phyloP scores from a whole-genome alignment of 768 basidiomycete species.

The Tylopilus sp. region DNA sequence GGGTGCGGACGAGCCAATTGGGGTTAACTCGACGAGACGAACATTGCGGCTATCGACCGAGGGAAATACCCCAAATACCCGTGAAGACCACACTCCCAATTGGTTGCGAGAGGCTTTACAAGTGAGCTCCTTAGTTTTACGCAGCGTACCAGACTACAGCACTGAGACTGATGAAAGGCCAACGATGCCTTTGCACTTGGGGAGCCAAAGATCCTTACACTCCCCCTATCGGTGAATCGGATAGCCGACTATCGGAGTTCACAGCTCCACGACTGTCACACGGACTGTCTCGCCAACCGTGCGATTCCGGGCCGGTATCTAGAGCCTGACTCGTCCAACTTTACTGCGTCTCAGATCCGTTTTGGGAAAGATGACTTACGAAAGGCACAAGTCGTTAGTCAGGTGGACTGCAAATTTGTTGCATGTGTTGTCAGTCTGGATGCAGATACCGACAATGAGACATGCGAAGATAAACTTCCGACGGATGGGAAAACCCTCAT shows the following conservation, averaged over 20 bases:
- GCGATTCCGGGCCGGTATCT: conserved; percentile 5
- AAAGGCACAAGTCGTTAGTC: conserved; percentile 62
- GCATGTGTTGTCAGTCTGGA: conserved; percentile 55
- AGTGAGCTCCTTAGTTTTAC: conserved; percentile 36
- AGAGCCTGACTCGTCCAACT: conserved; percentile 12
- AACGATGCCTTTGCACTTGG: conserved; percentile 53
- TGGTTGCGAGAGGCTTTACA: conserved; percentile 65
- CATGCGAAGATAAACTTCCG: conserved; percentile 13
- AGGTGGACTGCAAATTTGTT: conserved; percentile 91
- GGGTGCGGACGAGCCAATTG: conserved; percentile 5
- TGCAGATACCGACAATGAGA: conserved; percentile 12
- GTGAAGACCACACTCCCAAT: conserved; percentile 38
- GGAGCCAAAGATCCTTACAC: conserved; percentile 46
- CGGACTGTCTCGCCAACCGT: conserved; percentile 6
- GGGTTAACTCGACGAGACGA: conserved; percentile 10
- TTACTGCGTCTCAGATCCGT: conserved; percentile 26
- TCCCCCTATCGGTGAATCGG: conserved; percentile 14
- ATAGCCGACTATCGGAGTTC: conserved; percentile 9
- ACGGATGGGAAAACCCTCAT: conserved; percentile 45
- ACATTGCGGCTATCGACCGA: conserved; percentile 11
- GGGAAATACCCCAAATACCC: background rate
- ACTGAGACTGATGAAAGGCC: conserved; percentile 35
- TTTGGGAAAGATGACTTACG: conserved; percentile 55
- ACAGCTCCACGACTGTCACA: conserved; percentile 11
- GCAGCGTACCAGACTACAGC: background rate